phyloP scores from a whole-genome alignment of 768 basidiomycete genomes.

The Paxillus ammoniavirescens region DNA sequence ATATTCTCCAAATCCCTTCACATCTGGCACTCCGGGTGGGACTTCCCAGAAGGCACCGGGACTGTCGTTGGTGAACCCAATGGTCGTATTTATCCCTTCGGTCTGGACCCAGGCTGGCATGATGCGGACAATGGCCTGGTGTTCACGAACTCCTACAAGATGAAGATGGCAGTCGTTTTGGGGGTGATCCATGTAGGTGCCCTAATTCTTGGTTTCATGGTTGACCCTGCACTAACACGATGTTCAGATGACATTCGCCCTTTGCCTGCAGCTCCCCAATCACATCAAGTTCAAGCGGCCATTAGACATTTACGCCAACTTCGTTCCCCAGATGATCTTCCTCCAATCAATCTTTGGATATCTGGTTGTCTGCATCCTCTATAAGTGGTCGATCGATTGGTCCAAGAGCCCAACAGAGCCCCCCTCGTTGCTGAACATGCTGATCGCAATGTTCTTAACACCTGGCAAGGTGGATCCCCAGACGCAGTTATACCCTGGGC shows the following conservation, averaged over 20 bases:
- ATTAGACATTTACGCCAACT: conserved; percentile 89
- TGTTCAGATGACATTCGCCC: conserved; percentile 93
- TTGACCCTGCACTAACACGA: conserved; percentile 9
- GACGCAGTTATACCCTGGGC: conserved; percentile 81
- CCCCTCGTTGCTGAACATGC: conserved; percentile 91
- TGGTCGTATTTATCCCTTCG: conserved; percentile 85
- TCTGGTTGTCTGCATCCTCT: conserved; percentile 88
- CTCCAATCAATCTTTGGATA: conserved; percentile 98
- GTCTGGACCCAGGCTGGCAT: conserved; percentile 95
- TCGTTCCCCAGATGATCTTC: conserved; percentile 97
- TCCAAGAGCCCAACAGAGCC: conserved; percentile 61
- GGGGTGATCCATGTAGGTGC: conserved; percentile 90
- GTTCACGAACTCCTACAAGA: conserved; percentile 99
- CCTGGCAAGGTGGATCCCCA: conserved; percentile 75
- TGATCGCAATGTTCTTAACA: conserved; percentile 93
- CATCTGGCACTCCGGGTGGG: conserved; percentile 88
- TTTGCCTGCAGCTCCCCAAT: conserved; percentile 95
- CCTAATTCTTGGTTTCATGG: conserved; percentile 2
- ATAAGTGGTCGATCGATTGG: conserved; percentile 99
- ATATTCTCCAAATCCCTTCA: conserved; percentile 93
- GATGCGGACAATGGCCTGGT: conserved; percentile 87
- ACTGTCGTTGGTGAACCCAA: conserved; percentile 53
- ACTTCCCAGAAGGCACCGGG: conserved; percentile 51
- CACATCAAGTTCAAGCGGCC: conserved; percentile 90
- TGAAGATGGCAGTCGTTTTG: conserved; percentile 98